These are phyloP conservation scores for Durio zibethinus DNA, from an alignment of 345 rosid genomes.

Conservation along the genomic window DNA sequence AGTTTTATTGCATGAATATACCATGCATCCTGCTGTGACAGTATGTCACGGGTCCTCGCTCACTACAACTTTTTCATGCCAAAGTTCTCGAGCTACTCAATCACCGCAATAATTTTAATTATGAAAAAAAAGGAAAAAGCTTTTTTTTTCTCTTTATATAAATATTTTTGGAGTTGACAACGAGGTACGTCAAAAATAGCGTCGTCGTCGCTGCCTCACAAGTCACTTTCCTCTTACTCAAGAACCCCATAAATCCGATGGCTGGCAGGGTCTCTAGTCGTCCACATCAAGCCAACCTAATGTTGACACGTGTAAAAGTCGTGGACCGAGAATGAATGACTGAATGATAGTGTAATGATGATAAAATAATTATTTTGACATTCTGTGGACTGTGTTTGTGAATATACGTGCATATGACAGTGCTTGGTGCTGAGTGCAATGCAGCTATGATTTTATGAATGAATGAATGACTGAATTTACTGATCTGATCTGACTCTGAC, in stretches of 20 bases:
- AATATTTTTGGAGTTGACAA: constrained; percentile 10
- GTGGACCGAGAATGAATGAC: constrained; percentile 17
- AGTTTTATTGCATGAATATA: constrained; percentile 34
- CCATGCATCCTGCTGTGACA: constrained; percentile 21
- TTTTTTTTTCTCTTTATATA: neutral
- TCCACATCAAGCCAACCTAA: constrained; percentile 18
- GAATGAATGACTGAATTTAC: constrained; percentile 7
- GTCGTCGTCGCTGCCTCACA: neutral
- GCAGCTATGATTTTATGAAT: constrained; percentile 13
- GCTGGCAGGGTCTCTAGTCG: constrained; percentile 15
- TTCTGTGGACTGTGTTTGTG: constrained; percentile 22
- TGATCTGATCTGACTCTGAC: neutral
- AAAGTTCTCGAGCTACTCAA: constrained; percentile 55
- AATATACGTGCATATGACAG: neutral
- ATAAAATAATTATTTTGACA: constrained; percentile 42
- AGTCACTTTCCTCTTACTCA: neutral
- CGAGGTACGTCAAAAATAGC: constrained; percentile 7
- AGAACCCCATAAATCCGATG: constrained; percentile 32
- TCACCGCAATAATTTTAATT: constrained; percentile 20
- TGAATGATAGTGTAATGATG: constrained; percentile 56
- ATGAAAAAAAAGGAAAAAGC: constrained; percentile 9
- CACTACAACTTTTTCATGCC: constrained; percentile 35
- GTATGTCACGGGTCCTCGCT: constrained; percentile 16
- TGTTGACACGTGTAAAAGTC: constrained; percentile 28
- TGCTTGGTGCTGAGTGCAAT: constrained; percentile 10